Evolutionary conservation across 2,329 filamentous ascomycete species (phyloP).

Genomic region (Ampelomyces quisqualis): DNA sequence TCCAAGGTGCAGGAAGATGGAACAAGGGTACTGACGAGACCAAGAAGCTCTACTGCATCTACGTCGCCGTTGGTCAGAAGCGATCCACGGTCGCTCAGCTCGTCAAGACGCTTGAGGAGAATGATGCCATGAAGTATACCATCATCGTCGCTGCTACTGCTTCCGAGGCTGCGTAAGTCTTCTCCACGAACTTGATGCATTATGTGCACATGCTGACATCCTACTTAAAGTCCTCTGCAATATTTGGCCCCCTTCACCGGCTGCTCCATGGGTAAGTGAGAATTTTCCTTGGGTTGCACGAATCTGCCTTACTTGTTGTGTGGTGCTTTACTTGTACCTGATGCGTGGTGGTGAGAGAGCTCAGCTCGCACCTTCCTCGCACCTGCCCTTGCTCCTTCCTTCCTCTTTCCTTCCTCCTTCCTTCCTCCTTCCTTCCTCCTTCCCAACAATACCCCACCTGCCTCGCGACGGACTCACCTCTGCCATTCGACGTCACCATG

Average conservation of each 20-base stretch:
- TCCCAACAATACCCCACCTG: background rate
- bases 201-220: background rate
- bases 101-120: conserved; percentile 99
- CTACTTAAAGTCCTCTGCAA: background rate
- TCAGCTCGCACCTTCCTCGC: too few species aligned
- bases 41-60: conserved; percentile 99
- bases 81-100: conserved; percentile 98
- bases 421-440: background rate
- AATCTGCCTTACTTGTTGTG: background rate
- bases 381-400: background rate
- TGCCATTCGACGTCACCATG: too few species aligned
- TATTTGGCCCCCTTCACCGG: conserved; percentile 68
- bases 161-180: conserved; percentile 74
- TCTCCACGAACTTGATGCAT: background rate
- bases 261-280: conserved; percentile 32
- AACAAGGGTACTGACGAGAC: conserved; percentile 79
- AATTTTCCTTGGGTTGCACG: too few species aligned
- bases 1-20: conserved; percentile 60
- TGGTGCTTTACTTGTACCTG: background rate
- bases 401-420: background rate
- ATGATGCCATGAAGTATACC: conserved; percentile 98
- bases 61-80: conserved; percentile 99
- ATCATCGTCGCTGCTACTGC: conserved; percentile 93
- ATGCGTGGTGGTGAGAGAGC: too few species aligned
- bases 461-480: too few species aligned